A percentile compares a stretch with the other conserved stretches of the same genome.
These are phyloP conservation scores for Lachnellula willkommii DNA, from an alignment of 2,329 filamentous ascomycete species.

Conservation along the genomic window DNA sequence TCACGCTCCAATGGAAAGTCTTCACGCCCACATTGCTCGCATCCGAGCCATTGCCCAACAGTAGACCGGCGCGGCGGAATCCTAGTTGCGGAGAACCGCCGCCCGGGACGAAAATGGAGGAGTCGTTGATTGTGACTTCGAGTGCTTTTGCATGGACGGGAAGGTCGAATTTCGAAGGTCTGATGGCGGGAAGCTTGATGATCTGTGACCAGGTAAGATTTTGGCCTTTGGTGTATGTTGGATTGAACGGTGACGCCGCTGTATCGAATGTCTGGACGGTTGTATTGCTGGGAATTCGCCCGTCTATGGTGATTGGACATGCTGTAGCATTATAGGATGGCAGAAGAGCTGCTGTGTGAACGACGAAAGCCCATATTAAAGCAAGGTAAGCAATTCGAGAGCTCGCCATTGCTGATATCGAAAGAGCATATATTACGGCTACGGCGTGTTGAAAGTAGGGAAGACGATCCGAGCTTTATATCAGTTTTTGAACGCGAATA, in stretches of 20 bases:
- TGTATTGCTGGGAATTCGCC: conserved; percentile 38
- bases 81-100: conserved; percentile 47
- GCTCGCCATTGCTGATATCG: too few relatives aligned
- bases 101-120: conserved; percentile 50
- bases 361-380: neutral
- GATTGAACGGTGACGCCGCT: conserved; percentile 42
- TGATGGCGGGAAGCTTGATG: conserved; percentile 41
- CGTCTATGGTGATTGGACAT: conserved; percentile 40
- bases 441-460: too few relatives aligned
- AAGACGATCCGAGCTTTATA: too few relatives aligned
- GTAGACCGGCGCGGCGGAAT: conserved; percentile 55
- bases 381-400: too few relatives aligned
- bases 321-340: conserved; percentile 19
- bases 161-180: conserved; percentile 17
- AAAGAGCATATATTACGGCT: too few relatives aligned
- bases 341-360: neutral
- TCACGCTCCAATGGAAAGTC: conserved; percentile 56
- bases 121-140: conserved; percentile 35
- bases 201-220: conserved; percentile 47
- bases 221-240: conserved; percentile 47
- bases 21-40: conserved; percentile 48
- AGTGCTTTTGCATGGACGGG: conserved; percentile 3
- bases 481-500: too few relatives aligned
- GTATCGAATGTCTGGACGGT: conserved; percentile 37
- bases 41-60: conserved; percentile 46